Conservation (phyloP, 2,329 filamentous ascomycete species). For the Cladosporium velox region DNA sequence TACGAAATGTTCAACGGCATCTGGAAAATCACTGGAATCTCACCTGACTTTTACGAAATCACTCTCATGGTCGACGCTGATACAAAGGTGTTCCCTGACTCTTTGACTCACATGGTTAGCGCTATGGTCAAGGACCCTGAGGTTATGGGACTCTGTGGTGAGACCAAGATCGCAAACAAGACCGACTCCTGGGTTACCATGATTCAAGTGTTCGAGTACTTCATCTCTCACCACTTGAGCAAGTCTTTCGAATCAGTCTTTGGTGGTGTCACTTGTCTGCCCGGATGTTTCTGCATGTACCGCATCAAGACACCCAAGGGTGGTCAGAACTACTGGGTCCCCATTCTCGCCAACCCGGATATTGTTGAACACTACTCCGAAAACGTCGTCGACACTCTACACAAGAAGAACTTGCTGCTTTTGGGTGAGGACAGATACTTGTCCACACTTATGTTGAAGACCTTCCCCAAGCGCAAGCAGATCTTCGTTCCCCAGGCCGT, state of each 20-base stretch:
- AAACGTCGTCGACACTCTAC: constrained; percentile 96
- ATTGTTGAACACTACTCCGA: constrained; percentile 99
- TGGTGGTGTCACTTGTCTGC: constrained; percentile 96
- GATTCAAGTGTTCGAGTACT: constrained; percentile 99
- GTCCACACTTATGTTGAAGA: constrained; percentile 96
- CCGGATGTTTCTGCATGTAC: constrained; percentile 99
- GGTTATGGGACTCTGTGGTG: constrained; percentile 97
- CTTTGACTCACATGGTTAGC: constrained; percentile 96
- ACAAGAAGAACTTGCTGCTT: constrained; percentile 93
- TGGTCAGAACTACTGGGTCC: constrained; percentile 98
- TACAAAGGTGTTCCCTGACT: constrained; percentile 98
- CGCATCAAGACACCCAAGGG: constrained; percentile 99
- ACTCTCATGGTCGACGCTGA: constrained; percentile 99
- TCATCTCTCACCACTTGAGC: constrained; percentile 94
- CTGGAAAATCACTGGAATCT: constrained; percentile 98
- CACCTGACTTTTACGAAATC: constrained; percentile 95
- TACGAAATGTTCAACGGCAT: constrained; percentile 99
- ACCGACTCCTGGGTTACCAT: constrained; percentile 90
- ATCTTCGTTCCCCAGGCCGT: constrained; percentile 98
- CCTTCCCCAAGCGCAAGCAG: constrained; percentile 98
- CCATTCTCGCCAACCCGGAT: constrained; percentile 95
- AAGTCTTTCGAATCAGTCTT: constrained; percentile 99
- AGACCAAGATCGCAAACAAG: constrained; percentile 99
- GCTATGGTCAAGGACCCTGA: constrained; percentile 99
- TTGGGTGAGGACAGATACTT: constrained; percentile 94